Conservation (phyloP, 2,329 filamentous ascomycete species). For the Taxawa tesnikishii region DNA sequence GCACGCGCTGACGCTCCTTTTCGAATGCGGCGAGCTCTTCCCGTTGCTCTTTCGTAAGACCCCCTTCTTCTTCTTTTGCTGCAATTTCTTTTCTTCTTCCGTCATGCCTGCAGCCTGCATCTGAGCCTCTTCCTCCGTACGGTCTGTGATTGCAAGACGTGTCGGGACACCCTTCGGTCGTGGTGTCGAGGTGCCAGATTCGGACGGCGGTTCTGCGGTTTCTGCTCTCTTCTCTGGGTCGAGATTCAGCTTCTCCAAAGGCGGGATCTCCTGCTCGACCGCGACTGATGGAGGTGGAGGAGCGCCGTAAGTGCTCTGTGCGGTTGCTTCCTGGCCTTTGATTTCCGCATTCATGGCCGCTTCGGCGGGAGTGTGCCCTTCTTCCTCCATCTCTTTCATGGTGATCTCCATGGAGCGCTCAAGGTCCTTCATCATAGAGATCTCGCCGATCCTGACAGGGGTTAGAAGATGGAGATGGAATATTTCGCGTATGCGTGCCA, state of each 20-base stretch:
- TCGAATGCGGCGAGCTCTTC: constrained; percentile 86
- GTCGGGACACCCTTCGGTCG: constrained; percentile 51
- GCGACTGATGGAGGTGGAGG: constrained; percentile 14
- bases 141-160: constrained; percentile 79
- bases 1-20: constrained; percentile 66
- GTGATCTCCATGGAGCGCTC: constrained; percentile 98
- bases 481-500: neutral
- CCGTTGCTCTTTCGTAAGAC: constrained; percentile 79
- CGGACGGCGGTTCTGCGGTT: constrained; percentile 9
- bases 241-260: constrained; percentile 9
- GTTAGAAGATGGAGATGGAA: neutral
- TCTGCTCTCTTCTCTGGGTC: constrained; percentile 4
- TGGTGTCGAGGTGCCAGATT: constrained; percentile 33
- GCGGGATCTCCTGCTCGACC: constrained; percentile 11
- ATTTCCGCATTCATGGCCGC: constrained; percentile 40
- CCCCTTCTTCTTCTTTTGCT: constrained; percentile 76
- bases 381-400: constrained; percentile 66
- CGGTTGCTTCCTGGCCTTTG: constrained; percentile 2
- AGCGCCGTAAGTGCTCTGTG: neutral
- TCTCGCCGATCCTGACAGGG: constrained; percentile 64
- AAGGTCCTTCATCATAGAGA: constrained; percentile 95
- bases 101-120: constrained; percentile 53
- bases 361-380: constrained; percentile 37
- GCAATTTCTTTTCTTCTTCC: constrained; percentile 61
- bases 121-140: constrained; percentile 57